Conservation (phyloP, 139 green algal genomes). For the Chlorella sp. region DNA sequence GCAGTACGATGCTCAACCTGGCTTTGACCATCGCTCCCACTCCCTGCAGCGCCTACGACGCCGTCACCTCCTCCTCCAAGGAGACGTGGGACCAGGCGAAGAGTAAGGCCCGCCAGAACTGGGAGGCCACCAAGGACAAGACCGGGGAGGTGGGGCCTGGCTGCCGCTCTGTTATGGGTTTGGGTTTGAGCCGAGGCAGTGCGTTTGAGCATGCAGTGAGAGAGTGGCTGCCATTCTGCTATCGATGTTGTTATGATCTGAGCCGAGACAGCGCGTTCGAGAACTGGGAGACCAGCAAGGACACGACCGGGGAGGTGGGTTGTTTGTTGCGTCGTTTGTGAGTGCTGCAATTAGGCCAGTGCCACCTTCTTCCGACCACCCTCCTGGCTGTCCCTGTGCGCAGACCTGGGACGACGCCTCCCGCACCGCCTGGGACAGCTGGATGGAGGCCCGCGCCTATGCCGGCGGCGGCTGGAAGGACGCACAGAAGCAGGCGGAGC, state of each 20-base stretch:
- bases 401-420: slow-evolving; percentile 37
- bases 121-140: slow-evolving; percentile 33
- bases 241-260: too few species aligned
- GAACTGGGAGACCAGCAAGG: slow-evolving; percentile 28
- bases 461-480: slow-evolving; percentile 35
- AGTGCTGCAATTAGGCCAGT: background rate
- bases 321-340: background rate
- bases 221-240: too few species aligned
- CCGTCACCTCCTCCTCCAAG: background rate
- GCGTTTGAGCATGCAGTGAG: too few species aligned
- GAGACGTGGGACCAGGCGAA: slow-evolving; percentile 48
- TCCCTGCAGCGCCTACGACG: slow-evolving; percentile 34
- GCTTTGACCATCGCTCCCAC: background rate
- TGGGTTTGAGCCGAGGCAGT: too few species aligned
- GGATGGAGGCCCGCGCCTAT: slow-evolving; percentile 24
- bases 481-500: slow-evolving; percentile 27
- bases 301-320: slow-evolving; percentile 26
- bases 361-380: background rate
- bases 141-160: slow-evolving; percentile 3
- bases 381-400: background rate
- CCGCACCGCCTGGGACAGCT: slow-evolving; percentile 34
- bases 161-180: too few species aligned
- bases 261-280: too few species aligned
- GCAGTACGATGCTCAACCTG: too few species aligned
- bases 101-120: background rate